These are phyloP conservation scores for Lenzites betulinus DNA, from an alignment of 768 basidiomycete genomes.

Conservation along the genomic window DNA sequence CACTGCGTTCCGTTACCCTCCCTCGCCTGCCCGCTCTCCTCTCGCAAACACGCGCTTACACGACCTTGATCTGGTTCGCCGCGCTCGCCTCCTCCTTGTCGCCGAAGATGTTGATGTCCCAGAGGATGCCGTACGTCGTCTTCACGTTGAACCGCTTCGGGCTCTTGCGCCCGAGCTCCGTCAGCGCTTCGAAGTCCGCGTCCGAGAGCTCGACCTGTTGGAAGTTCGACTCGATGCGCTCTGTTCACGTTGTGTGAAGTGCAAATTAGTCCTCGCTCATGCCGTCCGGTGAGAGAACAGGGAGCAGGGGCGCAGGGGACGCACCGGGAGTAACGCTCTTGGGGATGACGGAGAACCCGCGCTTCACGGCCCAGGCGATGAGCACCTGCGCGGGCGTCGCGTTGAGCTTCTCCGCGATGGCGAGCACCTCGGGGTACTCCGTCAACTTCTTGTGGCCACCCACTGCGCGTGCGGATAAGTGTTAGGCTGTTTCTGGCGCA, in stretches of 20 bases:
- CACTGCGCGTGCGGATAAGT: slow-evolving; percentile 38
- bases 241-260: too few species aligned
- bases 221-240: slow-evolving; percentile 76
- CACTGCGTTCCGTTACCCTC: background rate
- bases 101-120: slow-evolving; percentile 74
- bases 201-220: slow-evolving; percentile 66
- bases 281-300: background rate
- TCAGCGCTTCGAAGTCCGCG: slow-evolving; percentile 66
- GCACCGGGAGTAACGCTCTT: slow-evolving; percentile 71
- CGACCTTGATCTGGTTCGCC: slow-evolving; percentile 35
- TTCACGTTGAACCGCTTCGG: slow-evolving; percentile 66
- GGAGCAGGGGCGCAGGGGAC: background rate
- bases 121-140: slow-evolving; percentile 54
- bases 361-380: slow-evolving; percentile 74
- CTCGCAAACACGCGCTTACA: slow-evolving; percentile 9
- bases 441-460: slow-evolving; percentile 65
- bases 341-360: slow-evolving; percentile 83
- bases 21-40: background rate
- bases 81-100: slow-evolving; percentile 56
- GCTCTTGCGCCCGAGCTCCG: slow-evolving; percentile 49
- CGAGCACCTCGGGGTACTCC: slow-evolving; percentile 60
- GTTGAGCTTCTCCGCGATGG: slow-evolving; percentile 61
- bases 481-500: background rate
- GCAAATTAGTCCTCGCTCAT: background rate
- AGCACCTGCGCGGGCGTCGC: slow-evolving; percentile 81